These are phyloP conservation scores for Croton setiger DNA, from an alignment of 441 rosid genomes.

Conservation along the genomic window DNA sequence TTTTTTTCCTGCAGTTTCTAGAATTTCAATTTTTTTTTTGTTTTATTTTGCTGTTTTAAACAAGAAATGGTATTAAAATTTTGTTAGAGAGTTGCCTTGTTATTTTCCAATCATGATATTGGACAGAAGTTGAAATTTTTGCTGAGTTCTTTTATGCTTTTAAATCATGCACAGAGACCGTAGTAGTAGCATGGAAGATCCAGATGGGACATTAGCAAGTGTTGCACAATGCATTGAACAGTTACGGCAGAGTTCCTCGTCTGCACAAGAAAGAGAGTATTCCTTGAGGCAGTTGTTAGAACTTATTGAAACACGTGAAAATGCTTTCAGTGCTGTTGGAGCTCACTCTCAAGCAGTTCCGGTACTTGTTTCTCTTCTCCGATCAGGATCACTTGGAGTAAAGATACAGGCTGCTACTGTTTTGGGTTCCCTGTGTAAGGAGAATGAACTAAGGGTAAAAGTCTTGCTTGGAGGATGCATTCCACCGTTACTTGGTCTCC, in stretches of 20 bases:
- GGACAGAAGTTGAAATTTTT: constrained; percentile 15
- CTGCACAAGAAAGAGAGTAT: constrained; percentile 92
- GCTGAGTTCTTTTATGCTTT: constrained; percentile 23
- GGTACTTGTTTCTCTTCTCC: constrained; percentile 99
- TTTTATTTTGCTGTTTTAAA: constrained; percentile 2
- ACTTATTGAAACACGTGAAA: constrained; percentile 93
- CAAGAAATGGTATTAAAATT: background rate
- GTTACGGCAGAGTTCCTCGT: constrained; percentile 83
- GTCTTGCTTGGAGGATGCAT: constrained; percentile 99
- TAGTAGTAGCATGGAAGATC: constrained; percentile 96
- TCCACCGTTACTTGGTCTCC: constrained; percentile 99
- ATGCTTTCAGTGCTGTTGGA: constrained; percentile 99
- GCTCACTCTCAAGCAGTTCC: constrained; percentile 99
- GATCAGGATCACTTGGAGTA: constrained; percentile 93
- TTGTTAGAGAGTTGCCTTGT: background rate
- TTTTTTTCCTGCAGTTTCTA: background rate
- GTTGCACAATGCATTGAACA: constrained; percentile 99
- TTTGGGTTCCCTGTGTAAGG: constrained; percentile 97
- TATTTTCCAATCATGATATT: background rate
- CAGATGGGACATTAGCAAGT: constrained; percentile 98
- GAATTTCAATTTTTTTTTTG: background rate
- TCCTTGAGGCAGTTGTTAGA: constrained; percentile 89
- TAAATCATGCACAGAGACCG: constrained; percentile 74
- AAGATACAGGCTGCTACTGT: constrained; percentile 98
- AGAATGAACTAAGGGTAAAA: constrained; percentile 97